Evolutionary conservation across 75 land plant species (phyloP).

Genomic region (Selaginella tamariscina): DNA sequence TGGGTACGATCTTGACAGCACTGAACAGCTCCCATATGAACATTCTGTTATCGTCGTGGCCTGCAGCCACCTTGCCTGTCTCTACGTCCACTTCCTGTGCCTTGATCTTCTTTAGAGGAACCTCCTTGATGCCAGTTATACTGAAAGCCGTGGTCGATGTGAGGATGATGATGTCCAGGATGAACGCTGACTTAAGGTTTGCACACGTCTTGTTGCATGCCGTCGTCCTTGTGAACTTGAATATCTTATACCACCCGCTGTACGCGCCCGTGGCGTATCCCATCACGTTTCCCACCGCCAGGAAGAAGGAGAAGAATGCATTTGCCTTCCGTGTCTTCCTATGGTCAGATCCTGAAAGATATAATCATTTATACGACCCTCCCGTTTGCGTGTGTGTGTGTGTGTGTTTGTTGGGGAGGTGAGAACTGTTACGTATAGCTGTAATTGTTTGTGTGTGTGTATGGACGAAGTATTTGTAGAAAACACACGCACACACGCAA

Average conservation of each 20-base stretch:
- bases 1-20: not conserved
- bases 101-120: not conserved
- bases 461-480: too few species aligned
- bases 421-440: too few species aligned
- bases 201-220: slow-evolving; percentile 6
- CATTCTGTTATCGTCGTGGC: not conserved
- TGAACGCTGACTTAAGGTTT: slow-evolving; percentile 3
- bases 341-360: not conserved
- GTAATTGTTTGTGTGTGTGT: too few species aligned
- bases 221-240: not conserved
- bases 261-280: slow-evolving; percentile 1
- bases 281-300: slow-evolving; percentile 3
- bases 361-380: not conserved
- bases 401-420: too few species aligned
- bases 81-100: not conserved
- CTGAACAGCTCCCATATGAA: slow-evolving; percentile 3
- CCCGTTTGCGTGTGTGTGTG: too few species aligned
- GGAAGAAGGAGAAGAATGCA: slow-evolving; percentile 4
- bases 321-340: slow-evolving; percentile 7
- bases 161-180: slow-evolving; percentile 5
- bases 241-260: not conserved
- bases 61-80: not conserved
- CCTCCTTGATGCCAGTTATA: not conserved
- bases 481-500: not conserved
- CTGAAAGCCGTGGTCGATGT: not conserved